These are phyloP conservation scores for Guillardia theta DNA, from an alignment of 78 protist species.

Conservation along the genomic window DNA sequence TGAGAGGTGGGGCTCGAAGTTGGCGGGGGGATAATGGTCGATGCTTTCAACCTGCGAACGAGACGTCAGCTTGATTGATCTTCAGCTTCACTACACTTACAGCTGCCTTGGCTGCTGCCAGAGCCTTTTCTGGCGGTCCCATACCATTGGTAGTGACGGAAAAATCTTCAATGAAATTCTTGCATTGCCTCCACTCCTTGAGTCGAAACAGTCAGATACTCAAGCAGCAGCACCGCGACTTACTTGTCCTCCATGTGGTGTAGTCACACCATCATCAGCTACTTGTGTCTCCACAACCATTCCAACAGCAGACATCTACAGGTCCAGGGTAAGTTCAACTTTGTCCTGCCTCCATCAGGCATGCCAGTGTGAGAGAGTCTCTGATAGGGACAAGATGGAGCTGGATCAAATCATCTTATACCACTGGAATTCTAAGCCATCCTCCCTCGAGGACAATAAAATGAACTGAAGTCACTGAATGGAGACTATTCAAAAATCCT, in stretches of 20 bases:
- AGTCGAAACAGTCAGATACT: no score
- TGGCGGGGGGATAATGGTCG: neutral
- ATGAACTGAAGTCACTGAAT: no score
- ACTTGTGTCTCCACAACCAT: neutral
- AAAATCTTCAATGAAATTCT: neutral
- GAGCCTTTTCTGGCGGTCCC: neutral
- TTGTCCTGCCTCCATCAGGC: no score
- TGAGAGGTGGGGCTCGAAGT: neutral
- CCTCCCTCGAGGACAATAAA: no score
- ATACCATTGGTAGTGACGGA: neutral
- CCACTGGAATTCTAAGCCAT: no score
- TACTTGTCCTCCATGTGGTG: neutral
- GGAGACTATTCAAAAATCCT: no score
- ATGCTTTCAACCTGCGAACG: neutral
- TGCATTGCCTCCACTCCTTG: neutral
- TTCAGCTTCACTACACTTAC: neutral
- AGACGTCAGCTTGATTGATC: neutral
- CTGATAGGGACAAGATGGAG: no score
- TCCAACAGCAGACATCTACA: no score
- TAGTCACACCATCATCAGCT: neutral
- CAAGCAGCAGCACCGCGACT: neutral
- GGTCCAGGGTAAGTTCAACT: no score
- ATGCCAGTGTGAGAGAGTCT: no score
- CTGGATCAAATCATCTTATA: no score
- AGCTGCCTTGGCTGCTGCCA: neutral